Percentiles rank a stretch among this genome's conserved stretches.
Evolutionary conservation across 495 filamentous ascomycete genomes (phyloP).

Genomic region (Penicillium canescens): DNA sequence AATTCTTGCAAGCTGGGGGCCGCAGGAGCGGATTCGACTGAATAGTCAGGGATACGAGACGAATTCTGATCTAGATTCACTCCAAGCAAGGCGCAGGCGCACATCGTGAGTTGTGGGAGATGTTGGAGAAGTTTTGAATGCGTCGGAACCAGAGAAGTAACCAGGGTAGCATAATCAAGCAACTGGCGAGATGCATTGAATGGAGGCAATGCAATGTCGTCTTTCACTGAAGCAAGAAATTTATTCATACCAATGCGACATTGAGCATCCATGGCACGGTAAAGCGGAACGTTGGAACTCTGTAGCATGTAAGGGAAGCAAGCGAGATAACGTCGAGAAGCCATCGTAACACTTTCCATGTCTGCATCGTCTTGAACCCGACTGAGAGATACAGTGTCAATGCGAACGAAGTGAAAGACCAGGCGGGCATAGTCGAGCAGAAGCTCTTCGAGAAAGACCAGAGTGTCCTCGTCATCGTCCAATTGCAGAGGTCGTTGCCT

Average conservation of each 20-base stretch:
- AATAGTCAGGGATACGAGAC: neutral
- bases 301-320: conserved; percentile 33
- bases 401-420: conserved; percentile 34
- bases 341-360: conserved; percentile 19
- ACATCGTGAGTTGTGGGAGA: too few relatives aligned
- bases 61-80: neutral
- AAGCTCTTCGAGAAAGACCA: conserved; percentile 36
- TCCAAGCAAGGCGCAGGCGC: neutral
- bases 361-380: conserved; percentile 28
- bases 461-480: conserved; percentile 26
- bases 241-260: conserved; percentile 22
- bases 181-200: conserved; percentile 15
- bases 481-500: conserved; percentile 35
- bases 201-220: conserved; percentile 26
- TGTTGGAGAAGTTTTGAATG: too few relatives aligned
- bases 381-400: conserved; percentile 31
- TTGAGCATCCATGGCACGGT: conserved; percentile 23
- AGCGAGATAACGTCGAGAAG: conserved; percentile 31
- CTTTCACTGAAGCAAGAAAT: conserved; percentile 30
- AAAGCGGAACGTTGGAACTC: conserved; percentile 33
- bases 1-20: conserved; percentile 19
- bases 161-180: too few relatives aligned
- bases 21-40: conserved; percentile 17
- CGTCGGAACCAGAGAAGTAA: too few relatives aligned
- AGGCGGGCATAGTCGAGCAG: conserved; percentile 35